Evolutionary conservation across 257 asterid species (phyloP).

Genomic region (Linaria vulgaris): DNA sequence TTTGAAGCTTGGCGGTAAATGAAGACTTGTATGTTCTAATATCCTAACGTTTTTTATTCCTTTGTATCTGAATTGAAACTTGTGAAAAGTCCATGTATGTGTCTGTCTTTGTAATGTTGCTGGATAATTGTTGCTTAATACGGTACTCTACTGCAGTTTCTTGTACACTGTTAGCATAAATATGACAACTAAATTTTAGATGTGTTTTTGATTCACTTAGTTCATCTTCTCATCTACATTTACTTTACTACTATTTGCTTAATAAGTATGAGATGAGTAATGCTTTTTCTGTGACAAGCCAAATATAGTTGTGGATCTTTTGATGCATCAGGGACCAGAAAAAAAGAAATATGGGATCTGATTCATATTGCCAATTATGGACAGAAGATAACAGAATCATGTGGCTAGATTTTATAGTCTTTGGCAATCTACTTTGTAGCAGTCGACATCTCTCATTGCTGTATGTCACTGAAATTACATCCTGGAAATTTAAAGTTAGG

Average conservation of each 20-base stretch:
- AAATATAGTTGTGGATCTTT: conserved; percentile 13
- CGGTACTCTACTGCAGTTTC: conserved; percentile 11
- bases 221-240: conserved; percentile 23
- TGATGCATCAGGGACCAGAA: conserved; percentile 38
- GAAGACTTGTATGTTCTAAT: conserved; percentile 24
- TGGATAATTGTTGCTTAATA: conserved; percentile 22
- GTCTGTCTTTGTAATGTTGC: conserved; percentile 21
- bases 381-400: conserved; percentile 7
- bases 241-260: background rate
- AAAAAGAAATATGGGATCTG: conserved; percentile 13
- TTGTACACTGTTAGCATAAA: conserved; percentile 31
- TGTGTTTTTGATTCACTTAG: conserved; percentile 15
- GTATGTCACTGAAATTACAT: conserved; percentile 7
- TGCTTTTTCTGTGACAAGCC: conserved; percentile 16
- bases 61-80: conserved; percentile 31
- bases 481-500: conserved; percentile 10
- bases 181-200: conserved; percentile 14
- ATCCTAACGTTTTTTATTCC: conserved; percentile 20
- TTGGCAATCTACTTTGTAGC: background rate
- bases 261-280: background rate
- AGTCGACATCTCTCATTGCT: conserved; percentile 29
- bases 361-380: background rate
- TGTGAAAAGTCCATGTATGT: conserved; percentile 29
- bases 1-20: conserved; percentile 82
- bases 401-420: conserved; percentile 26